These are phyloP conservation scores for Pseudozyma sp. DNA, from an alignment of 1,284 basidiomycete species.

Conservation along the genomic window DNA sequence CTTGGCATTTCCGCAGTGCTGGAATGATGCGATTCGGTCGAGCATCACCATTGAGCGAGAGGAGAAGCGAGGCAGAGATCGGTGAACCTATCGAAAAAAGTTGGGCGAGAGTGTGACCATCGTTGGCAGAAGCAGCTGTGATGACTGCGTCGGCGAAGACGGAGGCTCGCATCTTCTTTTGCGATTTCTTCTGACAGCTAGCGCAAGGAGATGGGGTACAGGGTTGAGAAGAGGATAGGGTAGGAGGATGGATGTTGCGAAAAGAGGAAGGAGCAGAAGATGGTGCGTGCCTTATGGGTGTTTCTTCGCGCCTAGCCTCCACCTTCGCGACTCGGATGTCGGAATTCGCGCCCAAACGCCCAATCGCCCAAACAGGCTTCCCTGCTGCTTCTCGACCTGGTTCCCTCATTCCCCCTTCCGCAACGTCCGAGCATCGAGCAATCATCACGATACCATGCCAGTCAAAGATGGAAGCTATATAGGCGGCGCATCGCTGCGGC, in stretches of 20 bases:
- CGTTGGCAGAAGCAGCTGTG: constrained; percentile 14
- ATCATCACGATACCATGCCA: too few relatives aligned
- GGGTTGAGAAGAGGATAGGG: background rate
- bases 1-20: constrained; percentile 45
- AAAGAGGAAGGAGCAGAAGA: background rate
- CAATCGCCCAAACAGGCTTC: background rate
- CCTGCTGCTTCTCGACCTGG: too few relatives aligned
- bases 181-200: background rate
- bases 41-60: constrained; percentile 34
- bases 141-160: constrained; percentile 53
- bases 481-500: too few relatives aligned
- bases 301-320: constrained; percentile 12
- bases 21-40: constrained; percentile 35
- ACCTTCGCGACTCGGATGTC: constrained; percentile 9
- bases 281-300: constrained; percentile 7
- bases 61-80: constrained; percentile 24
- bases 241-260: background rate
- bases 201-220: background rate
- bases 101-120: constrained; percentile 51
- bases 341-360: background rate
- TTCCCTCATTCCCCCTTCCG: too few relatives aligned
- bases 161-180: constrained; percentile 31
- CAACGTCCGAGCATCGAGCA: too few relatives aligned
- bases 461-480: too few relatives aligned
- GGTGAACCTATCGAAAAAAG: constrained; percentile 50